These are phyloP conservation scores for Pythium guiyangense DNA, from an alignment of 352 stramenopile species.

Conservation along the genomic window DNA sequence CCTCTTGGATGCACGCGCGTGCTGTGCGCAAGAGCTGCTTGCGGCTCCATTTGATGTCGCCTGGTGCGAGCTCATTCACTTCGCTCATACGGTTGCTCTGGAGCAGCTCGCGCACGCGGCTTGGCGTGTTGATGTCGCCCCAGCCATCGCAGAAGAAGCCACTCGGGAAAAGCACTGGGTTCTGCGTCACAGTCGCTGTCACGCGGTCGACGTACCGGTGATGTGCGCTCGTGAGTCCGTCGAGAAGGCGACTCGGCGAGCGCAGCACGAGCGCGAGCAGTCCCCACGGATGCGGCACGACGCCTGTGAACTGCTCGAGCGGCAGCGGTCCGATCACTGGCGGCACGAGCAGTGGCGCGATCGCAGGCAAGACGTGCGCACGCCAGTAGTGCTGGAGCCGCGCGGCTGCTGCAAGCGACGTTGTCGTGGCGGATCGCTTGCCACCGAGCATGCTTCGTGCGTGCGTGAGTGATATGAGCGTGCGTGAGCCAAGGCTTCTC, in stretches of 20 bases:
- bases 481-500: too few relatives aligned
- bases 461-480: too few relatives aligned
- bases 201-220: conserved; percentile 66
- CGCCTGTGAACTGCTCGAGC: conserved; percentile 6
- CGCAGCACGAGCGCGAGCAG: conserved; percentile 49
- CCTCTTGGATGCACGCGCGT: conserved; percentile 42
- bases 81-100: conserved; percentile 62
- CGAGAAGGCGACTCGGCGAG: conserved; percentile 50
- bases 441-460: conserved; percentile 1
- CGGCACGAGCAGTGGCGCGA: not conserved
- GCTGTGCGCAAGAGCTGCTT: conserved; percentile 20
- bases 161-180: conserved; percentile 61
- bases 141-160: conserved; percentile 82
- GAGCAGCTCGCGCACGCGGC: conserved; percentile 45
- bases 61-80: conserved; percentile 26
- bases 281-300: conserved; percentile 54
- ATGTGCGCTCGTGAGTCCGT: conserved; percentile 53
- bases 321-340: conserved; percentile 13
- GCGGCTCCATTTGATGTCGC: conserved; percentile 29
- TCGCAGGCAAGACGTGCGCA: conserved; percentile 1
- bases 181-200: conserved; percentile 69
- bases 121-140: conserved; percentile 64
- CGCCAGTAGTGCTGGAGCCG: conserved; percentile 6
- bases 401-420: not conserved
- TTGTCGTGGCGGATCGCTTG: conserved; percentile 1